These are phyloP conservation scores for Xylaria sp. DNA, from an alignment of 2,329 filamentous ascomycete species.

Conservation along the genomic window DNA sequence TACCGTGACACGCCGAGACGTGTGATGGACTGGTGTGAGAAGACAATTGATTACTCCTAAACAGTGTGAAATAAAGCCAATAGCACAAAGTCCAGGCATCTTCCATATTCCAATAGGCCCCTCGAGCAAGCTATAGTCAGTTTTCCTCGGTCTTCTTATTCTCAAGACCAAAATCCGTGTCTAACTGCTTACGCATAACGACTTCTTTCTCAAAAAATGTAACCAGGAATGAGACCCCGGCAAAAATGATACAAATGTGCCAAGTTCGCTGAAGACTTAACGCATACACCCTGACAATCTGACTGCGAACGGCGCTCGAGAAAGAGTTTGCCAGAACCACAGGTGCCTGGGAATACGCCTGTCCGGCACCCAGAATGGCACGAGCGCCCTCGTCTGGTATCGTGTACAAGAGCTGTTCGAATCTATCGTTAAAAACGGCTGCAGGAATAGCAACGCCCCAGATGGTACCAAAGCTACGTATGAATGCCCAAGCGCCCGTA, in stretches of 20 bases:
- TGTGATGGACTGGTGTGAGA: no score
- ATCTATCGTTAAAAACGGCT: conserved; percentile 18
- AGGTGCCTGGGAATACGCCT: conserved; percentile 3
- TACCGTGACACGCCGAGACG: no score
- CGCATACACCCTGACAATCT: conserved; percentile 11
- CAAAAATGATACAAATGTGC: conserved; percentile 28
- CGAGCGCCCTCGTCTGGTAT: background rate
- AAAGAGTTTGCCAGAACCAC: background rate
- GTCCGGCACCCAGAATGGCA: background rate
- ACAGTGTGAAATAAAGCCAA: no score
- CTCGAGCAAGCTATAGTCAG: no score
- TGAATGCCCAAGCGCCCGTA: conserved; percentile 48
- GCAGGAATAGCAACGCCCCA: conserved; percentile 21
- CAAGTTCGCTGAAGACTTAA: conserved; percentile 20
- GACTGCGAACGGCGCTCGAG: background rate
- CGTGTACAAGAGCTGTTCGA: background rate
- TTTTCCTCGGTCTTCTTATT: background rate
- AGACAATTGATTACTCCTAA: no score
- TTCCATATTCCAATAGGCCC: no score
- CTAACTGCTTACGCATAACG: conserved; percentile 22
- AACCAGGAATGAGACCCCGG: conserved; percentile 20
- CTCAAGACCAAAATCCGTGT: conserved; percentile 28
- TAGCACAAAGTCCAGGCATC: no score
- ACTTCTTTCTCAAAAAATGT: conserved; percentile 19
- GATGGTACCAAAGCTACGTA: conserved; percentile 35